Conservation (phyloP, 202 grass and related monocot species). For the Sporobolus alterniflorus region DNA sequence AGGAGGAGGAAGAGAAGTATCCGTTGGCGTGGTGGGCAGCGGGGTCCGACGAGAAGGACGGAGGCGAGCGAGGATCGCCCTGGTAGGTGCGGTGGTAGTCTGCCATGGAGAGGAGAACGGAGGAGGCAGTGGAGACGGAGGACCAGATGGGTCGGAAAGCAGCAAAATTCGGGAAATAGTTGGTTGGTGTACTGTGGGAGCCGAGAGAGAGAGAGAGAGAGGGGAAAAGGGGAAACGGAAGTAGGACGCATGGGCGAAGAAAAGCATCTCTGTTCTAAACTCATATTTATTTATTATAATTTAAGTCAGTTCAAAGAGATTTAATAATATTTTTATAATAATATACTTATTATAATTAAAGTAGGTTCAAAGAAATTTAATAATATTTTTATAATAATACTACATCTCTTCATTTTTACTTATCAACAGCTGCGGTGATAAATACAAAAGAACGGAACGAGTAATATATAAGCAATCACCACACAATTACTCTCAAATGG, state of each 20-base stretch:
- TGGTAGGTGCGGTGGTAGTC: conserved; percentile 60
- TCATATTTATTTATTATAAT: too few species aligned
- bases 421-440: too few species aligned
- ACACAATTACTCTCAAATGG: too few species aligned
- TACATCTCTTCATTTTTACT: too few species aligned
- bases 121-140: conserved; percentile 9
- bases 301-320: too few species aligned
- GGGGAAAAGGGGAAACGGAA: not conserved
- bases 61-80: conserved; percentile 43
- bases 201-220: not conserved
- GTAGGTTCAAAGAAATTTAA: too few species aligned
- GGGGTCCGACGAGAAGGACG: conserved; percentile 44
- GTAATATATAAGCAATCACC: too few species aligned
- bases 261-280: not conserved
- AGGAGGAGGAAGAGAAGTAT: conserved; percentile 5
- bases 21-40: conserved; percentile 31
- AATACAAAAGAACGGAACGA: too few species aligned
- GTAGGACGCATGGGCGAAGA: conserved; percentile 1
- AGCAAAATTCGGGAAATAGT: conserved; percentile 19
- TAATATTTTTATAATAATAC: too few species aligned
- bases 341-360: too few species aligned
- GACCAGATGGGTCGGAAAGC: conserved; percentile 5
- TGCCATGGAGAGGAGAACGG: conserved; percentile 42
- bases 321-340: too few species aligned
- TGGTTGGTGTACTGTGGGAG: conserved; percentile 19